Percentiles rank a stretch among this genome's conserved stretches.
These are phyloP conservation scores for Hortiboletus campestris DNA, from an alignment of 768 basidiomycete species.

Conservation along the genomic window DNA sequence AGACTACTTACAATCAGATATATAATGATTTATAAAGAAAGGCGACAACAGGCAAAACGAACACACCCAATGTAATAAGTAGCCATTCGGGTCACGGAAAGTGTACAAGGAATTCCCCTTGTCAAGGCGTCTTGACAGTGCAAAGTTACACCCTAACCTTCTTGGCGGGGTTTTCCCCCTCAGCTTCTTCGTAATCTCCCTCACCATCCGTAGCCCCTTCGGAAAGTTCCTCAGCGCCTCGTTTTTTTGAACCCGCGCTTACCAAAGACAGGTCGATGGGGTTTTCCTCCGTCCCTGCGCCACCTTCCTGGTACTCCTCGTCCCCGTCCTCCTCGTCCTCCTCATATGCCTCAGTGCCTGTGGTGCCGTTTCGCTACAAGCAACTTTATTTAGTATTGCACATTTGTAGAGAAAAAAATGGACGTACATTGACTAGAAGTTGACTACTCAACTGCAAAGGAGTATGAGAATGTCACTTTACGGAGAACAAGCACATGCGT, in stretches of 20 bases:
- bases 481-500: background rate
- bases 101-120: background rate
- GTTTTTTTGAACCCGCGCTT: slow-evolving; percentile 28
- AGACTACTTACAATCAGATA: background rate
- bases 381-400: background rate
- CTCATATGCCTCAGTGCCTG: background rate
- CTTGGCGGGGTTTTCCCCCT: slow-evolving; percentile 14
- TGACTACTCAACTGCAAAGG: slow-evolving; percentile 24
- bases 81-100: background rate
- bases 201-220: slow-evolving; percentile 11
- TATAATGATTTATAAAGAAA: slow-evolving; percentile 20
- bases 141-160: slow-evolving; percentile 26
- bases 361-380: slow-evolving; percentile 17
- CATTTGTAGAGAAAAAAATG: background rate
- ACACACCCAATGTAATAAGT: background rate
- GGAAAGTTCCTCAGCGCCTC: slow-evolving; percentile 22
- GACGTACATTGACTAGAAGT: slow-evolving; percentile 21
- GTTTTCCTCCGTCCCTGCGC: slow-evolving; percentile 10
- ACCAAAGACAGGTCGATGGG: slow-evolving; percentile 7
- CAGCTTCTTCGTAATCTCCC: slow-evolving; percentile 4
- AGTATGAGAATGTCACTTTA: background rate
- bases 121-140: background rate
- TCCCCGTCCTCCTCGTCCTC: slow-evolving; percentile 23
- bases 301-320: slow-evolving; percentile 16
- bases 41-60: background rate